These are phyloP conservation scores for Coccomyxa sp. DNA, from an alignment of 139 green algal genomes.

Conservation along the genomic window DNA sequence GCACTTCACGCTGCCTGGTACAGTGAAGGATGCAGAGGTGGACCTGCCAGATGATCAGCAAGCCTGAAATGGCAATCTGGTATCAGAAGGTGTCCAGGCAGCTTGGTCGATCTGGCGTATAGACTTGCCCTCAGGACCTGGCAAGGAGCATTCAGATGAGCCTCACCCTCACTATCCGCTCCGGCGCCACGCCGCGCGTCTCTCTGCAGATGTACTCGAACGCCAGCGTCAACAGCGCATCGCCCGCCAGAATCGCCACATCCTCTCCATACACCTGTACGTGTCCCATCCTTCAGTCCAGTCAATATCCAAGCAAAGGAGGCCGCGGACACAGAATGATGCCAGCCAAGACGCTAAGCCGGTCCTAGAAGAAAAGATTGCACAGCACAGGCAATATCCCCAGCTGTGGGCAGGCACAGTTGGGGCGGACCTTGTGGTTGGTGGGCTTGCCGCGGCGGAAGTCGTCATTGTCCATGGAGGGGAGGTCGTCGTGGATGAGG, in stretches of 20 bases:
- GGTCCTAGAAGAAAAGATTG: not conserved
- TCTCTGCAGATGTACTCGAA: constrained; percentile 96
- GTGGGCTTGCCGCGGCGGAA: constrained; percentile 91
- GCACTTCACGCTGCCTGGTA: too few relatives aligned
- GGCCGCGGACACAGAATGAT: not conserved
- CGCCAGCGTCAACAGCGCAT: constrained; percentile 88
- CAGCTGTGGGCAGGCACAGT: not conserved
- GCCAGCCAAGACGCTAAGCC: not conserved
- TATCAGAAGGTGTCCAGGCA: too few relatives aligned
- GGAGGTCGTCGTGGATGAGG: constrained; percentile 71
- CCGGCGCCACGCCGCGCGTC: constrained; percentile 76
- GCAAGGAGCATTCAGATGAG: too few relatives aligned
- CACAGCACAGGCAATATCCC: not conserved
- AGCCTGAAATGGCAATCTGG: too few relatives aligned
- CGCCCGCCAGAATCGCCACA: constrained; percentile 94
- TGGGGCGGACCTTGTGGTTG: constrained; percentile 81
- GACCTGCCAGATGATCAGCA: too few relatives aligned
- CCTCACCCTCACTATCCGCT: constrained; percentile 72
- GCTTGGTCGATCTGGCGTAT: too few relatives aligned
- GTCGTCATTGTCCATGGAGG: constrained; percentile 98
- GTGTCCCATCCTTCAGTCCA: not conserved
- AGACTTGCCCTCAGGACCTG: too few relatives aligned
- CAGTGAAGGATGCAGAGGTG: too few relatives aligned
- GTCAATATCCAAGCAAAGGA: not conserved
- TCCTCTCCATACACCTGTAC: constrained; percentile 92